These are phyloP conservation scores for Drechmeria coniospora DNA, from an alignment of 2,329 filamentous ascomycete species.

Conservation along the genomic window DNA sequence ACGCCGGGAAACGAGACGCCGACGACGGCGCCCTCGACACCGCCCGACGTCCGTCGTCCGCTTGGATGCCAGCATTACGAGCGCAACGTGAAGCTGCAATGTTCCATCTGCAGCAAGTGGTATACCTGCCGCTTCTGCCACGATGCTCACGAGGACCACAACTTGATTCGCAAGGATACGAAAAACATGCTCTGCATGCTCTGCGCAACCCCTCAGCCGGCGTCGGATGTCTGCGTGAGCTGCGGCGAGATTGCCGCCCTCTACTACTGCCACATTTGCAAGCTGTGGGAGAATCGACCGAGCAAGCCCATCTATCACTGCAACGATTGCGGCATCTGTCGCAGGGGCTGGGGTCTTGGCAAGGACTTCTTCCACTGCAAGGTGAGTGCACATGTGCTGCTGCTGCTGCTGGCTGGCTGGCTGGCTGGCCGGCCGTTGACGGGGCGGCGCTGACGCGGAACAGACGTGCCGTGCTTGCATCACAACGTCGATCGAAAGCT, in stretches of 20 bases:
- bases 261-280: conserved; percentile 91
- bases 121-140: conserved; percentile 94
- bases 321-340: conserved; percentile 86
- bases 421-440: conserved; percentile 4
- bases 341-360: conserved; percentile 76
- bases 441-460: too few species aligned
- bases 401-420: neutral
- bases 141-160: conserved; percentile 66
- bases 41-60: conserved; percentile 22
- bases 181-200: conserved; percentile 97
- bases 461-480: conserved; percentile 89
- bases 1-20: conserved; percentile 29
- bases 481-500: conserved; percentile 67
- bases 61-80: conserved; percentile 88
- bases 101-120: conserved; percentile 78
- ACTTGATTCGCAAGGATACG: conserved; percentile 66
- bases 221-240: conserved; percentile 58
- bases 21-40: conserved; percentile 6
- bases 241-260: conserved; percentile 68
- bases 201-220: conserved; percentile 72
- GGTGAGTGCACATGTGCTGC: too few species aligned
- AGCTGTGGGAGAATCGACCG: conserved; percentile 89
- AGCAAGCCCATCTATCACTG: conserved; percentile 93
- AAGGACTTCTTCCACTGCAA: conserved; percentile 99
- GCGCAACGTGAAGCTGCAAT: conserved; percentile 91